Conservation (phyloP, 306 rosid genomes). For the Lablab purpureus region DNA sequence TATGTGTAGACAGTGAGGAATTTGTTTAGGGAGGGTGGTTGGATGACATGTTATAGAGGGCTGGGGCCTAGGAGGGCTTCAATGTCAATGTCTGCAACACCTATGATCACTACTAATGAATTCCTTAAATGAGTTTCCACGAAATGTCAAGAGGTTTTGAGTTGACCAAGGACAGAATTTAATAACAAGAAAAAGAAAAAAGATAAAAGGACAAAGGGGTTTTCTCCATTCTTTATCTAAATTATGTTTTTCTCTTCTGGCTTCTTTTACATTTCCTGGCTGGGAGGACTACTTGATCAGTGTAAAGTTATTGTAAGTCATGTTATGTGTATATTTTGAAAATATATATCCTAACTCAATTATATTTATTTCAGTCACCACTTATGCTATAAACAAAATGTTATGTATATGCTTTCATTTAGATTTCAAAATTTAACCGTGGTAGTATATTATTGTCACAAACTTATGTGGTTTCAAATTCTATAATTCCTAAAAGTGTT, state of each 20-base stretch:
- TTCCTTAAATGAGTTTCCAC: constrained; percentile 78
- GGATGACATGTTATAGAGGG: constrained; percentile 83
- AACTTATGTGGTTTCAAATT: too few relatives aligned
- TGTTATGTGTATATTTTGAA: constrained; percentile 12
- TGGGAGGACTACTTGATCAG: constrained; percentile 36
- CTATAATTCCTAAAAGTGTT: too few relatives aligned
- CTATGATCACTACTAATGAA: constrained; percentile 88
- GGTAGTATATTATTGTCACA: too few relatives aligned
- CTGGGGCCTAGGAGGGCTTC: constrained; percentile 57
- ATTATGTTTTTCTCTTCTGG: constrained; percentile 2
- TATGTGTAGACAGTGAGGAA: constrained; percentile 68
- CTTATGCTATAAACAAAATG: too few relatives aligned
- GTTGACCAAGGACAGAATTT: constrained; percentile 27
- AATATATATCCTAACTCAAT: background rate
- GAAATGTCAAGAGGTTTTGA: constrained; percentile 66
- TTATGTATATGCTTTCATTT: too few relatives aligned
- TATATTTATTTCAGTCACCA: too few relatives aligned
- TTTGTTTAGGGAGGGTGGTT: constrained; percentile 77
- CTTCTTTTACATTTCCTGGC: background rate
- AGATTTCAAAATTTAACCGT: too few relatives aligned
- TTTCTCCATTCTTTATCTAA: constrained; percentile 30
- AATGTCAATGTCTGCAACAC: constrained; percentile 58
- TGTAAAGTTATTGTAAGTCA: constrained; percentile 37
- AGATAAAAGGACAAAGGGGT: background rate
- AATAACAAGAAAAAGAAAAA: constrained; percentile 1